Evolutionary conservation across 371 early-diverging fungal genomes (phyloP), one percentile per base, ranked within the genome.

Genomic region (Haplosporangium sp.): DNA sequence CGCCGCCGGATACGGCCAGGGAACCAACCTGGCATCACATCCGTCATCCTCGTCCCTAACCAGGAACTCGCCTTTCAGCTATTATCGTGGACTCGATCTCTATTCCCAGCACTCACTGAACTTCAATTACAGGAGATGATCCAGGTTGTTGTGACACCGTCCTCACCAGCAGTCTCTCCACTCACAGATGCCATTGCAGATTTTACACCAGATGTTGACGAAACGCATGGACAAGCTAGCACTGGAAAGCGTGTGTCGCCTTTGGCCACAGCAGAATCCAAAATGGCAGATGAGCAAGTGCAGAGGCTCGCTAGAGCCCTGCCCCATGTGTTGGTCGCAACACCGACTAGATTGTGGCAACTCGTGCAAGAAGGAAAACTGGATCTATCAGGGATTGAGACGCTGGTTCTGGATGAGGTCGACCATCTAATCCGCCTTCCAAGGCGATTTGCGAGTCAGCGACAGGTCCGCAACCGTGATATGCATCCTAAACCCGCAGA

Each of bases 31-130:
- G 82, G 73, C 10, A 81, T 81, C 20, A 85, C 82, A 7, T 82
- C 91, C 1, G 81, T 98, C 7, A 85, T 96, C 42, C 72, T 97
- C 45, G 94, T 90, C 9, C 95, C 95, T 2, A 96, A 95, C 37
- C 90, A 94, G 64, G 97, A 97, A 67, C 85, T 98, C 10, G 97
- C 95, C 2, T 66, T 87, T 16, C 99, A 98, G 73, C 86, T 95
- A 12, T 69, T 73, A 8, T 56, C 60, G 7, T 90, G 91, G 92
- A 59, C 86, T 0, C 59, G 74, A 7, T 62, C 67, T 29, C 62
- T 90, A 11, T 58, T 83, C 13, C 73, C 63, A 5, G 23, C 67
- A 18, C 13, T 43, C 6, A 38, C n/a, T 8, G 59, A 71, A 23
- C 69, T 69, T 6, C 50, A 58, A n/a, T 14, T 83, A 12, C 63